phyloP scores from a whole-genome alignment of 2,329 filamentous ascomycete genomes.

The Colletotrichum liriopes region DNA sequence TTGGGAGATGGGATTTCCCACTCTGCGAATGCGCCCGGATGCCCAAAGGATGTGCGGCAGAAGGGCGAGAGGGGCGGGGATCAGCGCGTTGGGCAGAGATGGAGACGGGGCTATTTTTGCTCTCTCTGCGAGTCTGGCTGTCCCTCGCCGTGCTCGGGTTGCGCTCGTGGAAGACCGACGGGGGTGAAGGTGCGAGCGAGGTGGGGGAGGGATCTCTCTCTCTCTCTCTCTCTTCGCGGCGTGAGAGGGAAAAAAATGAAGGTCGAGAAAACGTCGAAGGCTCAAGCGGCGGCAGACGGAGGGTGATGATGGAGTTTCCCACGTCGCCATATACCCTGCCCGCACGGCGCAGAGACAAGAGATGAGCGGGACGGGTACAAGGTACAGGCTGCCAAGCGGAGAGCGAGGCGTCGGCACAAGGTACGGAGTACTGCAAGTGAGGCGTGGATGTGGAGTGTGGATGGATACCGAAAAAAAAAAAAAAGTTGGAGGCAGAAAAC shows the following conservation, averaged over 20 bases:
- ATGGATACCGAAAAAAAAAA: conserved; percentile 6
- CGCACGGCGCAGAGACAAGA: conserved; percentile 8
- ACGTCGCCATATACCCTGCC: conserved; percentile 26
- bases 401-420: conserved; percentile 11
- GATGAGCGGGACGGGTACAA: conserved; percentile 23
- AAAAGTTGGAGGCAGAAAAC: conserved; percentile 35
- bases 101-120: conserved; percentile 32
- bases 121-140: neutral
- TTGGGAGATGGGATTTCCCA: conserved; percentile 39
- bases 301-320: conserved; percentile 33
- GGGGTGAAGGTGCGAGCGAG: conserved; percentile 47
- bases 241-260: conserved; percentile 29
- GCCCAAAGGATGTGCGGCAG: conserved; percentile 37
- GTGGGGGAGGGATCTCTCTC: conserved; percentile 43
- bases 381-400: conserved; percentile 1
- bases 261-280: conserved; percentile 33
- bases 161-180: conserved; percentile 31
- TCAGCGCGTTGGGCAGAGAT: conserved; percentile 57
- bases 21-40: conserved; percentile 40
- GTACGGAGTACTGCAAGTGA: conserved; percentile 2
- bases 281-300: conserved; percentile 25
- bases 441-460: conserved; percentile 21
- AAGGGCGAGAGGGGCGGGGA: conserved; percentile 47
- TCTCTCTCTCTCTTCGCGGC: conserved; percentile 44
- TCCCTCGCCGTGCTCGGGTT: conserved; percentile 7